Evolutionary conservation across 202 grass and related monocot species (phyloP).

Genomic region (Carex arenaria): DNA sequence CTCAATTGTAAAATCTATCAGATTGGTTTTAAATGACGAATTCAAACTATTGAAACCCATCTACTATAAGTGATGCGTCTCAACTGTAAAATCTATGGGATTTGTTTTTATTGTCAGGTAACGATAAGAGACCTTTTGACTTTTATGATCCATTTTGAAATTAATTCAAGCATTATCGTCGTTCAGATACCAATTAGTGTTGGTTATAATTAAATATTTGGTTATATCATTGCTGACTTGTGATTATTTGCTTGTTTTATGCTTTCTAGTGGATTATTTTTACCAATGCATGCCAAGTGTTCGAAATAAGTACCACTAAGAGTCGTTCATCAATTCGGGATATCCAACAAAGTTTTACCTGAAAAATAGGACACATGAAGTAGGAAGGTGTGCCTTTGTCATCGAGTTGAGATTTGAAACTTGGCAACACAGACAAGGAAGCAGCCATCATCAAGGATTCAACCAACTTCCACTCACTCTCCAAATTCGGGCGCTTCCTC

Average conservation of each 20-base stretch:
- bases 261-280: too few species aligned
- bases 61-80: too few species aligned
- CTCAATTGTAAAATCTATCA: too few species aligned
- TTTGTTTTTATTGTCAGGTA: too few species aligned
- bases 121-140: background rate
- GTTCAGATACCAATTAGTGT: background rate
- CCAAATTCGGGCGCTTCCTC: slow-evolving; percentile 38
- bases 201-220: background rate
- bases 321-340: background rate
- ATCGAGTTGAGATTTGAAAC: background rate
- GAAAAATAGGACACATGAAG: slow-evolving; percentile 50
- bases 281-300: background rate
- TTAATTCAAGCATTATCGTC: background rate
- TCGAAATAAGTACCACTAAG: background rate
- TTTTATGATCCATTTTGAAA: background rate
- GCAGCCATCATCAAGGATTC: slow-evolving; percentile 37
- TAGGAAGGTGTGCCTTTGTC: slow-evolving; percentile 25
- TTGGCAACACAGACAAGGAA: slow-evolving; percentile 6
- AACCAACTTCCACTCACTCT: slow-evolving; percentile 27
- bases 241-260: too few species aligned
- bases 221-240: background rate
- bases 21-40: too few species aligned
- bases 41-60: too few species aligned
- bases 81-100: too few species aligned
- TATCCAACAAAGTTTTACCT: slow-evolving; percentile 15